Evolutionary conservation across 176 grass and related monocot species (phyloP).

Genomic region (Avena atlantica): DNA sequence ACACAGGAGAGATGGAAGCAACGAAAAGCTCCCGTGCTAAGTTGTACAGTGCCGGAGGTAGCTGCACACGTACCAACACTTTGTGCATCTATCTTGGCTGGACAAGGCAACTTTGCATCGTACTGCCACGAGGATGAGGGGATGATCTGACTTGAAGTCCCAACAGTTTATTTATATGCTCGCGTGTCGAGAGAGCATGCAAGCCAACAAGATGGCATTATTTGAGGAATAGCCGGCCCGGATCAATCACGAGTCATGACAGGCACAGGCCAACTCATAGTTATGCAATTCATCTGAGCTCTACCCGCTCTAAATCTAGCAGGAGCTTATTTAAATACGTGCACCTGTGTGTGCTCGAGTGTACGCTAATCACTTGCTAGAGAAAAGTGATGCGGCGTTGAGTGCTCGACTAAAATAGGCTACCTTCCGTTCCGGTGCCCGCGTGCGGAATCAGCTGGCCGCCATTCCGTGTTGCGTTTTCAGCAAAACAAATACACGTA

Average conservation of each 20-base stretch:
- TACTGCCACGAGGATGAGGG: neutral
- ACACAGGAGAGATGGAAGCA: neutral
- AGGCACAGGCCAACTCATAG: neutral
- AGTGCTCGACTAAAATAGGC: neutral
- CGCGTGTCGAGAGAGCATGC: neutral
- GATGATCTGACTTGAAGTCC: neutral
- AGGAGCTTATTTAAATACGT: too few species aligned
- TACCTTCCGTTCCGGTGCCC: too few species aligned
- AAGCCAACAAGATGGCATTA: neutral
- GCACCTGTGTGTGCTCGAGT: too few species aligned
- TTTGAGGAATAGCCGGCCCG: neutral
- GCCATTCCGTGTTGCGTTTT: too few species aligned
- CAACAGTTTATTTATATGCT: neutral
- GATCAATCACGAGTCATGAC: neutral
- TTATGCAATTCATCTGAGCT: too few species aligned
- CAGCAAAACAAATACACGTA: too few species aligned
- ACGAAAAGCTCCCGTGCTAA: neutral
- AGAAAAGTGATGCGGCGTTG: neutral
- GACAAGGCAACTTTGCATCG: neutral
- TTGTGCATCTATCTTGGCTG: neutral
- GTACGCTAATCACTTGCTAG: neutral
- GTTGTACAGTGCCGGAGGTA: constrained; percentile 1
- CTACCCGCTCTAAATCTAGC: too few species aligned
- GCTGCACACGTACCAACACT: neutral
- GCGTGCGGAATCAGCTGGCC: too few species aligned